phyloP scores from a whole-genome alignment of 2,329 filamentous ascomycete species.

The Fusarium floridanum region DNA sequence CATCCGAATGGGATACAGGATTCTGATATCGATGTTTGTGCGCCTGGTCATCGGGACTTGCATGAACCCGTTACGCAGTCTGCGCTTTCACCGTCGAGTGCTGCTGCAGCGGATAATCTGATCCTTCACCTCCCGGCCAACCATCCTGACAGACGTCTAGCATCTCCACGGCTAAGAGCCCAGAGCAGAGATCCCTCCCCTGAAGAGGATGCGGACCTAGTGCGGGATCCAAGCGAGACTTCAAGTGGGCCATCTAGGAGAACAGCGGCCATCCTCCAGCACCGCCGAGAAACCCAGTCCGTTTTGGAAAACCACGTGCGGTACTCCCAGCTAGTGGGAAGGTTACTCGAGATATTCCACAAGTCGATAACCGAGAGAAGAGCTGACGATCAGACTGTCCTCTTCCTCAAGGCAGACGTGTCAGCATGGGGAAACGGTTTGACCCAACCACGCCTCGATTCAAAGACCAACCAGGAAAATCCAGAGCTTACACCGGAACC shows the following conservation, averaged over 20 bases:
- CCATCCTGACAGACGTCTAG: constrained; percentile 25
- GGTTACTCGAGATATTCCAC: constrained; percentile 7
- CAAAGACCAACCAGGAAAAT: neutral
- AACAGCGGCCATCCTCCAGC: constrained; percentile 1
- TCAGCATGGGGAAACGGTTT: constrained; percentile 3
- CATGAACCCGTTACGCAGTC: constrained; percentile 33
- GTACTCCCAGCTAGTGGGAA: constrained; percentile 1
- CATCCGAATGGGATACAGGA: constrained; percentile 53
- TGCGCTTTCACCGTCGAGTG: constrained; percentile 4
- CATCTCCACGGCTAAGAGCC: neutral
- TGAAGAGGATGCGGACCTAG: neutral
- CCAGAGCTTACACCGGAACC: neutral
- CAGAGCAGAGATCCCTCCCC: neutral
- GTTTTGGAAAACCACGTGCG: neutral
- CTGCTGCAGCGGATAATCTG: neutral
- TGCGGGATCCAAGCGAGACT: neutral
- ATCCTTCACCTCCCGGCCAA: constrained; percentile 20
- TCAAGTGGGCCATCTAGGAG: neutral
- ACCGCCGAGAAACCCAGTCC: constrained; percentile 3
- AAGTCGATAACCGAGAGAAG: neutral
- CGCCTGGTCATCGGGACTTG: constrained; percentile 45
- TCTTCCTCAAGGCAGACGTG: constrained; percentile 24
- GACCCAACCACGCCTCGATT: neutral
- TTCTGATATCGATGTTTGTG: constrained; percentile 54
- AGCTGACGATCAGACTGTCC: constrained; percentile 3